Evolutionary conservation across 2,329 filamentous ascomycete species (phyloP), one percentile per base, ranked within the genome.

Genomic region (Lasiodiplodia citricola): DNA sequence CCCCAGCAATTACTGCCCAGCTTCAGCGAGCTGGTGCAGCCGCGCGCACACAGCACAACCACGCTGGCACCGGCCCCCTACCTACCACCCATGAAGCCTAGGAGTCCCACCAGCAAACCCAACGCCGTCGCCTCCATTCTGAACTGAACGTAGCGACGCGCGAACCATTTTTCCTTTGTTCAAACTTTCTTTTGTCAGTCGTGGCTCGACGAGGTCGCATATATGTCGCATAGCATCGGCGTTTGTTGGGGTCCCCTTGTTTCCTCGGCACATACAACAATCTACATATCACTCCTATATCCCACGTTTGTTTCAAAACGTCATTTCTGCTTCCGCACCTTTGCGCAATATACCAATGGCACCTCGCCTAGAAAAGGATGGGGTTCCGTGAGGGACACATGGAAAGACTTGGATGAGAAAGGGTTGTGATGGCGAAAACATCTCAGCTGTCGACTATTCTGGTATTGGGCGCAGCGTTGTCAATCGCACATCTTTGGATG

Each of bases 1-100:
- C 44, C 25, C 71, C 78, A 80, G 67, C 74, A 72, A 23, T 70
- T 73, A 18, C 71, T 80, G 18, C 78, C 78, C 67, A 62, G 75
- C 25, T 79, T 78, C 70, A 72, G 76, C 55, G 75, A 74, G 10
- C 71, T 80, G 25, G 73, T 75, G 6, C 65, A 79, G 71, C 37
- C 72, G 4, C 74, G 71, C 13, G 68, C 78, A 3, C 71, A 73
- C 4, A 52, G 41, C 35, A 25, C 65, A 11, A 14, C 21, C 2
- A 57, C 52, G 2, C 38, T 57, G n/a, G 41, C 55, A 6, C 55
- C 65, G 11, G 56, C 54, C 10, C 55, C 65, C 18, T 75, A 74
- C 21, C 71, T 76, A n/a, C 58, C 69, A 8, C 72, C 69, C 16
- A 64, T 55, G 67, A 64, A 68, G 51, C 51, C 67, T 13, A 41